These are phyloP conservation scores for Adansonia gregorii DNA, from an alignment of 441 rosid genomes.

Conservation along the genomic window DNA sequence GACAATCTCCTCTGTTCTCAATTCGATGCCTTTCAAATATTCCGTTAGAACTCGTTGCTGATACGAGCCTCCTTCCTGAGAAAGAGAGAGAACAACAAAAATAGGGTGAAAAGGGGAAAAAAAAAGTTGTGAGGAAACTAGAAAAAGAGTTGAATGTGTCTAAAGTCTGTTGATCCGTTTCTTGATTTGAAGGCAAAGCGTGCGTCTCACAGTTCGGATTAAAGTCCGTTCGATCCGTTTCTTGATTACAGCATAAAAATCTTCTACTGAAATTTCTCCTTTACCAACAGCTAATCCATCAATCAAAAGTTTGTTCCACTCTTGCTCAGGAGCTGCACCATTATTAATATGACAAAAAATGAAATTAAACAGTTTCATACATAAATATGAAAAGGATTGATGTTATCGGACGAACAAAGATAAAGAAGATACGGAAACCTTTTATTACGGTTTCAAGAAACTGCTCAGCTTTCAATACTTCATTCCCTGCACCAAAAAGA, in stretches of 20 bases:
- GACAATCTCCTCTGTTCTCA: constrained; percentile 65
- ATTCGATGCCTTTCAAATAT: constrained; percentile 78
- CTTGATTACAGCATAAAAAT: constrained; percentile 67
- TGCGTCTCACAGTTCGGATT: constrained; percentile 68
- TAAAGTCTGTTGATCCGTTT: neutral
- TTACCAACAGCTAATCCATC: constrained; percentile 70
- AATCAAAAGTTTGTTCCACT: constrained; percentile 78
- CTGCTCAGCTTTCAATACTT: constrained; percentile 71
- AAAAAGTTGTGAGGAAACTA: neutral
- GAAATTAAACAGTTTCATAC: neutral
- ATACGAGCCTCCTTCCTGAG: constrained; percentile 93
- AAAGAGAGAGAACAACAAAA: constrained; percentile 8
- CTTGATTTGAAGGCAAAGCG: neutral
- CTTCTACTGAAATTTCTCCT: constrained; percentile 68
- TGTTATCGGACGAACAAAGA: constrained; percentile 7
- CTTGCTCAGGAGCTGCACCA: constrained; percentile 79
- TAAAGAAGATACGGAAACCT: constrained; percentile 46
- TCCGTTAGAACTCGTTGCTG: constrained; percentile 76
- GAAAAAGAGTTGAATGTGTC: constrained; percentile 1
- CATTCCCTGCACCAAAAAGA: constrained; percentile 58
- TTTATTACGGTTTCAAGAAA: constrained; percentile 78
- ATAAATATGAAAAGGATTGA: neutral
- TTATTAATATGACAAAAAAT: constrained; percentile 1
- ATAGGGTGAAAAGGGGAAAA: neutral
- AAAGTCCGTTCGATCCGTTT: constrained; percentile 76